Evolutionary conservation across 371 early-diverging fungal species (phyloP).

Genomic region (Vittaforma corneae): DNA sequence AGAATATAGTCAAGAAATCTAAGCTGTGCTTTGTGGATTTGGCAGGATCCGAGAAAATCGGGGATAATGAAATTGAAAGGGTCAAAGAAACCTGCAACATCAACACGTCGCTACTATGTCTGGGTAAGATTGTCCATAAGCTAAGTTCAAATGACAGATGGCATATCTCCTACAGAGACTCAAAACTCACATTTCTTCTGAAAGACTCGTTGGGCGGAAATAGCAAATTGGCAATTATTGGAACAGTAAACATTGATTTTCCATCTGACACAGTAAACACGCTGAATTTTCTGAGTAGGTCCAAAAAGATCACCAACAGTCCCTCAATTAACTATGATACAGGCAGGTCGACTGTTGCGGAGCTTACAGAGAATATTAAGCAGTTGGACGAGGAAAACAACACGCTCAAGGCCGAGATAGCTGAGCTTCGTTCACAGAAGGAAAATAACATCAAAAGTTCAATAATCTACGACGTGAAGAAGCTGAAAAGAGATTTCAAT

Average conservation of each 20-base stretch:
- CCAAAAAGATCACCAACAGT: conserved; percentile 55
- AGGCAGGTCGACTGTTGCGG: conserved; percentile 30
- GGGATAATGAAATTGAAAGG: conserved; percentile 60
- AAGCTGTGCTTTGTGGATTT: conserved; percentile 66
- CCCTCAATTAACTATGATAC: conserved; percentile 44
- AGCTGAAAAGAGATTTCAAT: background rate
- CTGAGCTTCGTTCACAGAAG: background rate
- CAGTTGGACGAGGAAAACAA: conserved; percentile 47
- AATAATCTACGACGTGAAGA: background rate
- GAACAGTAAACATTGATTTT: conserved; percentile 51
- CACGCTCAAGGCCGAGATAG: conserved; percentile 36
- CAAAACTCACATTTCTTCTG: conserved; percentile 64
- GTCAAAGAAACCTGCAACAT: conserved; percentile 63
- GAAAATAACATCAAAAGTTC: background rate
- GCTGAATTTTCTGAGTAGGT: conserved; percentile 48
- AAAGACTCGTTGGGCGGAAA: conserved; percentile 65
- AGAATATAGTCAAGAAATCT: conserved; percentile 57
- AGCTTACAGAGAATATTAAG: conserved; percentile 45
- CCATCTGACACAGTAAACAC: conserved; percentile 51
- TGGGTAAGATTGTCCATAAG: conserved; percentile 65
- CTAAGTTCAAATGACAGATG: conserved; percentile 61
- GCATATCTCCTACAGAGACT: conserved; percentile 66
- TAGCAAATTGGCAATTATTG: conserved; percentile 65
- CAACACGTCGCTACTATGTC: conserved; percentile 64
- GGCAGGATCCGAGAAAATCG: conserved; percentile 65